These are phyloP conservation scores for Dactylellina leptospora DNA, from an alignment of 2,329 filamentous ascomycete genomes.

Conservation along the genomic window DNA sequence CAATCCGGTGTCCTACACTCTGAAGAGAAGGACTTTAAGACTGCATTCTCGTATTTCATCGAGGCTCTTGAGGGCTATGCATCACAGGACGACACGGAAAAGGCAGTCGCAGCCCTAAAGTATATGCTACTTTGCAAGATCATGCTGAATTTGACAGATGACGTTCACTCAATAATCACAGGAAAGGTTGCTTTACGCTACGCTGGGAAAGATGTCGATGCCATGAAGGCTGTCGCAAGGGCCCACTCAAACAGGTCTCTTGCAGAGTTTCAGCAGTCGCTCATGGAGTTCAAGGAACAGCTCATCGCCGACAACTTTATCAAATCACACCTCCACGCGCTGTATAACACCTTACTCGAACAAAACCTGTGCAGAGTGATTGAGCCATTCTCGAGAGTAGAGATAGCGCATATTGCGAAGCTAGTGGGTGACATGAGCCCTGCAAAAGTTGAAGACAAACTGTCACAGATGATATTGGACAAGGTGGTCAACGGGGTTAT, in stretches of 20 bases:
- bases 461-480: constrained; percentile 99
- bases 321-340: constrained; percentile 89
- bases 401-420: constrained; percentile 95
- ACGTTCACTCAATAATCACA: constrained; percentile 92
- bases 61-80: constrained; percentile 98
- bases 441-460: constrained; percentile 95
- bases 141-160: constrained; percentile 96
- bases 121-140: constrained; percentile 99
- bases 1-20: constrained; percentile 99
- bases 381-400: constrained; percentile 95
- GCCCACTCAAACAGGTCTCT: constrained; percentile 94
- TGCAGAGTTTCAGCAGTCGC: constrained; percentile 94
- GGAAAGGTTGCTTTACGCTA: constrained; percentile 98
- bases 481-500: constrained; percentile 98
- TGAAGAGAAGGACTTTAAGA: constrained; percentile 99
- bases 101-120: constrained; percentile 96
- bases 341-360: constrained; percentile 99
- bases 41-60: constrained; percentile 98
- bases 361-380: constrained; percentile 99
- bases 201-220: constrained; percentile 92
- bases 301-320: constrained; percentile 95
- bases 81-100: constrained; percentile 83
- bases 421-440: constrained; percentile 92
- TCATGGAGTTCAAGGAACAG: constrained; percentile 90
- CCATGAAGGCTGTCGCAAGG: constrained; percentile 97